Conservation (phyloP, 192 early-diverging fungal species). For the Paraglomus brasilianum region DNA sequence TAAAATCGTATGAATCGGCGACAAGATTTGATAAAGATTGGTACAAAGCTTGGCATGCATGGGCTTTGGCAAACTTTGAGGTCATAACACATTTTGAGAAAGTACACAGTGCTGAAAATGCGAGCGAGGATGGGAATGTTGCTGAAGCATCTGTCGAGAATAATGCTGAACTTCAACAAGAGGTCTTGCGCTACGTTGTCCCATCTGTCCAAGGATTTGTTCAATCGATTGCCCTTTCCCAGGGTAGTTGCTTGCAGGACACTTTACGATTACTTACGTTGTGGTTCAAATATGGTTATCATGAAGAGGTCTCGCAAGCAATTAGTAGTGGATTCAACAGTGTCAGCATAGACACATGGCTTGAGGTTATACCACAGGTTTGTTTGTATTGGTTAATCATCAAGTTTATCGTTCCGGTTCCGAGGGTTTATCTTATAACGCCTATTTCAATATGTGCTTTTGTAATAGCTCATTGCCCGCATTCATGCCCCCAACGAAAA, state of each 20-base stretch:
- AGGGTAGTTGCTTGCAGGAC: constrained; percentile 86
- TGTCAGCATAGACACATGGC: constrained; percentile 90
- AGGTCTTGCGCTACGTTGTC: constrained; percentile 71
- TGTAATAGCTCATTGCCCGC: constrained; percentile 72
- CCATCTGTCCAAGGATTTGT: constrained; percentile 88
- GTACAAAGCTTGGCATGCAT: constrained; percentile 98
- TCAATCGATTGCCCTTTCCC: constrained; percentile 87
- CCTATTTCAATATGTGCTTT: background rate
- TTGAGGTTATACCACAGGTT: constrained; percentile 94
- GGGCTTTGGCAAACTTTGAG: constrained; percentile 93
- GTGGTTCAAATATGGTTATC: constrained; percentile 95
- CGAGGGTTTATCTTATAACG: background rate
- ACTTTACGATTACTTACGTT: constrained; percentile 88
- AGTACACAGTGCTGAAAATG: constrained; percentile 39
- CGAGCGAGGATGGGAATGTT: constrained; percentile 33
- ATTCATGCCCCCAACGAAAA: constrained; percentile 78
- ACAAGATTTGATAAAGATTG: constrained; percentile 87
- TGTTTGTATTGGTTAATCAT: background rate
- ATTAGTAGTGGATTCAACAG: constrained; percentile 78
- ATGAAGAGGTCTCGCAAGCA: constrained; percentile 78
- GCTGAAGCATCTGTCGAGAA: background rate
- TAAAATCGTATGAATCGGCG: constrained; percentile 79
- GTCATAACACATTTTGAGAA: constrained; percentile 75
- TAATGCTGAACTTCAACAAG: constrained; percentile 26
- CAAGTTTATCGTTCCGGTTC: background rate